Base-by-base conservation (phyloP, 495 filamentous ascomycete species). In the Lophiotrema nucula region DNA sequence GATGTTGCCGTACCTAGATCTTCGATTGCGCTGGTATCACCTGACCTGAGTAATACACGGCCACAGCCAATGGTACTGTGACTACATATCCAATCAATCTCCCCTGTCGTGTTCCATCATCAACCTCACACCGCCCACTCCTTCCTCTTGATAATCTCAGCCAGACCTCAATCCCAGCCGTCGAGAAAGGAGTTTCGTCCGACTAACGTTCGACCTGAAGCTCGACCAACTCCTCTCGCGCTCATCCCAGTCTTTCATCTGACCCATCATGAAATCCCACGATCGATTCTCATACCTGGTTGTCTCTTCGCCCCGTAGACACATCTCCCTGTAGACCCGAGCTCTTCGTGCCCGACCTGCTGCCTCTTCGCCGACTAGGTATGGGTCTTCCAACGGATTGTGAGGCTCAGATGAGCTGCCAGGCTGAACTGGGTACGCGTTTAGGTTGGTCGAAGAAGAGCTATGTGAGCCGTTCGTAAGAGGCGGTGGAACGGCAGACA, bases 231-330 rank as follows among this genome's bases (percentile, higher is more conserved):
- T 65, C 47, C 52, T 48, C 38, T 60, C 56, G 41, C 69, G 41
- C 60, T 68, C 69, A 15, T 66, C 62, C 69, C 67, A 69, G 42
- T 68, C 67, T 27, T 49, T 38, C 69, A 72, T 72, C 58, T 72
- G 69, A 10, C 42, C 56, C 15, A 68, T 23, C 69, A 72, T 70
- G 39, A 72, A 70, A 19, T 72, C 69, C 69, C 69, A 72, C 27
- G 50, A 42, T 42, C 64, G 60, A 44, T 50, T 61, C 46, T 72
- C 69, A 19, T 69, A 44, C 43, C 51, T 41, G 22, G 39, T 35
- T 27, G 62, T 56, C 41, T 64, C 56, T 19, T 67, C 60, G 12
- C 58, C 67, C 16, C 57, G 27, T 26, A 60, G 23, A 52, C 67
- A 70, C 65, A 67, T 66, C 50, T 69, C 65, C 3, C 69, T 47